Conservation (phyloP, 257 asterid genomes). For the Solanum neorickii region DNA sequence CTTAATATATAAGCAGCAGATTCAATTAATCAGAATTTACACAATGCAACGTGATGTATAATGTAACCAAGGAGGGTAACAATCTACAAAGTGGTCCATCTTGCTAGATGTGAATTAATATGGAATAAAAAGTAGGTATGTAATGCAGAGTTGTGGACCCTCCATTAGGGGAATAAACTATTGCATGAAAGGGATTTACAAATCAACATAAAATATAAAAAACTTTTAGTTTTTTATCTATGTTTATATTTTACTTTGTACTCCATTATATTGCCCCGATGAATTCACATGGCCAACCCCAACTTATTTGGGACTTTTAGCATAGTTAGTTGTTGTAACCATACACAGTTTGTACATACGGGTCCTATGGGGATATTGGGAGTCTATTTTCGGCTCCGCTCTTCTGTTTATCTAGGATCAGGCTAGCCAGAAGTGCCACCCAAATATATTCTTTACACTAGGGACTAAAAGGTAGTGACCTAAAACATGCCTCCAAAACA, state of each 20-base stretch:
- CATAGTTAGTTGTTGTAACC: neutral
- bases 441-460: neutral
- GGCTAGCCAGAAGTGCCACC: neutral
- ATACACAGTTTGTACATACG: neutral
- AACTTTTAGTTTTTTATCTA: conserved; percentile 9
- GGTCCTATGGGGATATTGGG: neutral
- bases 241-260: conserved; percentile 8
- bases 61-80: conserved; percentile 27
- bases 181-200: conserved; percentile 44
- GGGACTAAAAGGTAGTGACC: neutral
- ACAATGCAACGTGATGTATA: neutral
- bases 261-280: neutral
- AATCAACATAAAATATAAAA: conserved; percentile 21
- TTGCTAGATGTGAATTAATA: conserved; percentile 27
- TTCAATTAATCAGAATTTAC: neutral
- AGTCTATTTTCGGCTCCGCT: neutral
- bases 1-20: neutral
- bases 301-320: neutral
- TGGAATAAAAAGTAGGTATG: conserved; percentile 44
- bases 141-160: conserved; percentile 35
- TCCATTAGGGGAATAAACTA: conserved; percentile 48
- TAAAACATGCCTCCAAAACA: conserved; percentile 1
- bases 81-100: conserved; percentile 37
- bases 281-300: neutral
- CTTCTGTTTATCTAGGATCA: neutral